Evolutionary conservation across 371 early-diverging fungal genomes (phyloP).

Genomic region (Lichtheimia corymbifera): DNA sequence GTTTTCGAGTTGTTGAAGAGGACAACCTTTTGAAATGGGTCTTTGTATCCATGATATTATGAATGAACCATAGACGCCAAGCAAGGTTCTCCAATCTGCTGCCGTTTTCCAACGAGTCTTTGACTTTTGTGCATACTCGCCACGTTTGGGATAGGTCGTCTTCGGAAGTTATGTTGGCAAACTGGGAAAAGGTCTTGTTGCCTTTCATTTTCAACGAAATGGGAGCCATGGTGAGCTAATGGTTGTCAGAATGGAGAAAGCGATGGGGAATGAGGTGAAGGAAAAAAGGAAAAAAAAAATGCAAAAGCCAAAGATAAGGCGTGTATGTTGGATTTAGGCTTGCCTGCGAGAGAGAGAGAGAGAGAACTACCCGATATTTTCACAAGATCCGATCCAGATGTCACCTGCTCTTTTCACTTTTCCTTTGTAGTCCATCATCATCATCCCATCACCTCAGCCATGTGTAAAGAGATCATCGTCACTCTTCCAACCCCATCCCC

Average conservation of each 20-base stretch:
- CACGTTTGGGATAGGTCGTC: slow-evolving; percentile 80
- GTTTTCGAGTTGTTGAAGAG: slow-evolving; percentile 26
- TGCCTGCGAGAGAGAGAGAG: no score
- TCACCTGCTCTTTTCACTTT: no score
- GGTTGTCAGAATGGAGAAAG: neutral
- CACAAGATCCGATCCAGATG: no score
- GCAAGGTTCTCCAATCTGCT: slow-evolving; percentile 85
- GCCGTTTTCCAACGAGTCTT: slow-evolving; percentile 86
- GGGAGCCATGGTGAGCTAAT: slow-evolving; percentile 63
- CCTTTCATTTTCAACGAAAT: slow-evolving; percentile 72
- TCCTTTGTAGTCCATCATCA: no score
- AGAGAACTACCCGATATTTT: no score
- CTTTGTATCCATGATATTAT: slow-evolving; percentile 43
- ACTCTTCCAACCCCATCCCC: no score
- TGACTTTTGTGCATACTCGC: slow-evolving; percentile 88
- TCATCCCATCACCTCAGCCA: no score
- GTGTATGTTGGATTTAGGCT: slow-evolving; percentile 2
- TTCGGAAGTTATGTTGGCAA: slow-evolving; percentile 65
- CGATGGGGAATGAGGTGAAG: slow-evolving; percentile 11
- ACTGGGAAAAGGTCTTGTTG: slow-evolving; percentile 66
- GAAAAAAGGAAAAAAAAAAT: slow-evolving; percentile 5
- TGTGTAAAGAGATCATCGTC: no score
- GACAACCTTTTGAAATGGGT: slow-evolving; percentile 29
- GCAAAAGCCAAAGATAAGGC: neutral
- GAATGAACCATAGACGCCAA: slow-evolving; percentile 88